Evolutionary conservation across 108 stramenopile genomes (phyloP).

Genomic region (Hondaea fermentalgiana): DNA sequence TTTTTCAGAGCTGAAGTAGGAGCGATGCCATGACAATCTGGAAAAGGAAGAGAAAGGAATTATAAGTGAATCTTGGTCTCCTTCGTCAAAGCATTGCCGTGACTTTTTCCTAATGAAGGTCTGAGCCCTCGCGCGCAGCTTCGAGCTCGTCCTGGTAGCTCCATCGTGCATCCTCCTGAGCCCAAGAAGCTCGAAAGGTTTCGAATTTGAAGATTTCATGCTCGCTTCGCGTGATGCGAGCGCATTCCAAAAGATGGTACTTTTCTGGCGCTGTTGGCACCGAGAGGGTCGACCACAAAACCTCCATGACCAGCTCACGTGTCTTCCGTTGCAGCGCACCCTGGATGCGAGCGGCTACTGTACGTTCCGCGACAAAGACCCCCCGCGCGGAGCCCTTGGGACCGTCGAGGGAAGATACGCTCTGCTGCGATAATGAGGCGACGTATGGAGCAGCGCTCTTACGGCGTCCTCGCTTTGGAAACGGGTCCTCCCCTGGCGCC

Average conservation of each 20-base stretch:
- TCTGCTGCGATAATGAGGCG: background rate
- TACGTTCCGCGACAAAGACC: background rate
- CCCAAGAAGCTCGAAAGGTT: background rate
- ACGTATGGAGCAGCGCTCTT: background rate
- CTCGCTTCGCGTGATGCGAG: background rate
- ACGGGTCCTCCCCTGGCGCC: background rate
- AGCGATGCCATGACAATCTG: too few species aligned
- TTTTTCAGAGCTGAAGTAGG: too few species aligned
- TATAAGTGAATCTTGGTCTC: too few species aligned
- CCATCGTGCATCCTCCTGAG: background rate
- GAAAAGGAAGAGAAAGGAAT: too few species aligned
- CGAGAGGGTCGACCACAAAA: background rate
- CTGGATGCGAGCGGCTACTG: background rate
- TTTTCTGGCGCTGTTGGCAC: background rate
- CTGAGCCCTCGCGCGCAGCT: background rate
- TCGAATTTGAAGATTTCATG: slow-evolving; percentile 3
- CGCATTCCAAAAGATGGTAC: background rate
- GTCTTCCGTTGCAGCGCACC: background rate
- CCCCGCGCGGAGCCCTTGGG: background rate
- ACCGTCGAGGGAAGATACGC: background rate
- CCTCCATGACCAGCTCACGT: background rate
- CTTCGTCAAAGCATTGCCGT: too few species aligned
- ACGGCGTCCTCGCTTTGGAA: background rate
- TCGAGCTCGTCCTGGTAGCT: background rate
- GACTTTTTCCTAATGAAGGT: background rate